Conservation (phyloP, 345 rosid genomes). For the Lepidium didymum region DNA sequence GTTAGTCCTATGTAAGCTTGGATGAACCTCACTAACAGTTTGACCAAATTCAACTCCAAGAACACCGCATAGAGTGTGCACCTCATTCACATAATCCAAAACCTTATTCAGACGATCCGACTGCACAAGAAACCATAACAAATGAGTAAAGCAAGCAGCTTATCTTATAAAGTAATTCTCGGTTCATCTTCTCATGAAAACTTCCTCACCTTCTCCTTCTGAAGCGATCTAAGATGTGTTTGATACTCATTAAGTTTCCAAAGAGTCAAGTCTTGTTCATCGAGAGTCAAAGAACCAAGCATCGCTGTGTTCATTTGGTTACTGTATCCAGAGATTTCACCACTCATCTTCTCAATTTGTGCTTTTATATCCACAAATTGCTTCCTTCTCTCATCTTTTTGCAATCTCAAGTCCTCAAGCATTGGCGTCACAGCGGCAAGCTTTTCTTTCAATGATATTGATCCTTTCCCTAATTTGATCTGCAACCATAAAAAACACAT, state of each 20-base stretch:
- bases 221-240: slow-evolving; percentile 64
- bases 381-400: slow-evolving; percentile 68
- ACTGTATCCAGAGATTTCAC: slow-evolving; percentile 68
- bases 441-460: slow-evolving; percentile 60
- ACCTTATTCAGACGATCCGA: slow-evolving; percentile 79
- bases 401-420: slow-evolving; percentile 62
- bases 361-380: slow-evolving; percentile 63
- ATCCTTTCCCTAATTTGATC: slow-evolving; percentile 52
- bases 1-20: slow-evolving; percentile 64
- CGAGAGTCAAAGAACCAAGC: slow-evolving; percentile 44
- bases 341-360: slow-evolving; percentile 77
- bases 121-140: slow-evolving; percentile 39
- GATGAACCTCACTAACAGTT: slow-evolving; percentile 83
- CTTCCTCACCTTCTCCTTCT: slow-evolving; percentile 67
- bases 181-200: not conserved
- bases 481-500: slow-evolving; percentile 15
- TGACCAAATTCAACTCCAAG: slow-evolving; percentile 77
- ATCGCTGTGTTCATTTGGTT: slow-evolving; percentile 27
- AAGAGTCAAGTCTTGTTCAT: slow-evolving; percentile 74
- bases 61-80: slow-evolving; percentile 75
- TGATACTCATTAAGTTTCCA: slow-evolving; percentile 77
- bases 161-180: not conserved
- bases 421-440: slow-evolving; percentile 68
- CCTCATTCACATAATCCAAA: slow-evolving; percentile 73
- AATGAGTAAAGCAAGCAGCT: slow-evolving; percentile 12